Base-by-base conservation (phyloP, 1,284 basidiomycete genomes). In the Pseudozyma sp. region DNA sequence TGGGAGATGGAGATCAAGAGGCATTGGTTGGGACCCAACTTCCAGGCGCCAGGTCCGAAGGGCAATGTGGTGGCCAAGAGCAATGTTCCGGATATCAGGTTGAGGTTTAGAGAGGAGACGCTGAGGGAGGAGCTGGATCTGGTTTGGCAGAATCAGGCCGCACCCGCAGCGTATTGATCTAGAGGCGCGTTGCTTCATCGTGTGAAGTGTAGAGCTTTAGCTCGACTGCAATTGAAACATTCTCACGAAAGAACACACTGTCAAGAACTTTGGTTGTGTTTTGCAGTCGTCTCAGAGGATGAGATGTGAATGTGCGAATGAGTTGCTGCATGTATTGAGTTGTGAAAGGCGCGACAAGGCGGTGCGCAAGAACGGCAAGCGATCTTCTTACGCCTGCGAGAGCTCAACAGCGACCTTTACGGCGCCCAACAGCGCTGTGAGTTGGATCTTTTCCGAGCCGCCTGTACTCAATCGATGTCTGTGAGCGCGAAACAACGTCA, bases 1-100 rank as follows among this genome's bases (percentile, higher is more conserved):
- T 99, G 98, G 85, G 97, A 99, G 86, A 98, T 98, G 94, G 92
- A 97, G 85, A 86, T 98, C 81, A 99, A 99, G 86, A 90, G 94
- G 14, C 97, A 97, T 85, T 99, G 97, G 84, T 68, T 81, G 19
- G 83, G 96, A 1, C 58, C 72, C 14, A 87, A 92, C 68, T 98
- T 94, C 92, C 96, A 94, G 84, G 87, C 93, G 30, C 69, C 79
- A 7, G 83, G 83, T 10, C 81, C 82, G 7, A 60, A 65, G 42
- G 83, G 83, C 16, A 85, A 85, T 46, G 67, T 68, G 50, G 66
- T 68, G 55, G 74, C 75, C 54, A 81, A 70, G 77, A 98, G 96
- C 35, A 99, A 99, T 77, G 95, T 99, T 5, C 97, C 97, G 4
- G 90, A 97, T 81, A 91, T 91, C 63, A 89, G 96, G 17, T 87